phyloP scores from a whole-genome alignment of 2,329 filamentous ascomycete species.

The Colletotrichum agaves region DNA sequence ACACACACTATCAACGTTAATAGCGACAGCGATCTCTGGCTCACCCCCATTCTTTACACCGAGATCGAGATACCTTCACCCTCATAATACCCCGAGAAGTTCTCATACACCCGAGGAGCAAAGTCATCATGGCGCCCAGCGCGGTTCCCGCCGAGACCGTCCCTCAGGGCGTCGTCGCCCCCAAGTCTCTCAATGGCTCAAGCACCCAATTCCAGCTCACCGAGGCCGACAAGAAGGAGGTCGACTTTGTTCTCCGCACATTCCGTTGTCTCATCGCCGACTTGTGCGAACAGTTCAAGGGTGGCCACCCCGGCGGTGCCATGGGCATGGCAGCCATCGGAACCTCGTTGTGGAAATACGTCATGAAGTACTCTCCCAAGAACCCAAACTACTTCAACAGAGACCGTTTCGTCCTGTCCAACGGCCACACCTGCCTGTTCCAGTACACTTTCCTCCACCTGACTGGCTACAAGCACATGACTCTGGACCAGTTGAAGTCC shows the following conservation, averaged over 20 bases:
- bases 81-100: background rate
- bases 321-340: constrained; percentile 73
- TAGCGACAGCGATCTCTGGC: background rate
- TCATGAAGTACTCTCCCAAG: constrained; percentile 68
- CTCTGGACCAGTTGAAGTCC: constrained; percentile 65
- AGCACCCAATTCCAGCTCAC: constrained; percentile 28
- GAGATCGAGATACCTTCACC: constrained; percentile 10
- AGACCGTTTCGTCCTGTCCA: constrained; percentile 71
- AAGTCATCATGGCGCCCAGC: constrained; percentile 35
- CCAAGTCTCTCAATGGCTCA: constrained; percentile 27
- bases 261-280: constrained; percentile 74
- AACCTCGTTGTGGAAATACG: constrained; percentile 69
- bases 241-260: constrained; percentile 60
- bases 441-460: constrained; percentile 65
- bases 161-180: constrained; percentile 22
- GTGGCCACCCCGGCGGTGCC: constrained; percentile 71
- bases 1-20: background rate
- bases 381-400: constrained; percentile 68
- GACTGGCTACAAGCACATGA: constrained; percentile 64
- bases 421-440: constrained; percentile 67
- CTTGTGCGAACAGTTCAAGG: constrained; percentile 75
- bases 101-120: background rate
- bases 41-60: constrained; percentile 13
- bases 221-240: constrained; percentile 29
- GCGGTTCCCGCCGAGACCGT: constrained; percentile 25